A percentile compares a stretch with the other conserved stretches of the same genome.
These are phyloP conservation scores for Botryotinia globosa DNA, from an alignment of 2,329 filamentous ascomycete species.

Conservation along the genomic window DNA sequence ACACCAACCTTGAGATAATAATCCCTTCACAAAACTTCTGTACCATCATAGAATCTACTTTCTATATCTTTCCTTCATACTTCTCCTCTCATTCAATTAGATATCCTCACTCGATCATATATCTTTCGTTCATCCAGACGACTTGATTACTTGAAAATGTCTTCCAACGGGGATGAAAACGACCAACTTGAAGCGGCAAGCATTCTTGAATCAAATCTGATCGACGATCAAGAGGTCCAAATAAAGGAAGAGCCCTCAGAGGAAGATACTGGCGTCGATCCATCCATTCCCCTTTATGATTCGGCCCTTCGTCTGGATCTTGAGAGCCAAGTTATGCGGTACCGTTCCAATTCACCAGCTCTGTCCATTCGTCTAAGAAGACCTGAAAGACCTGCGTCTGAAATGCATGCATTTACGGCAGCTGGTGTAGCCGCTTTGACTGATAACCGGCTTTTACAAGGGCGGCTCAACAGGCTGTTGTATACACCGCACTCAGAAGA, in stretches of 20 bases:
- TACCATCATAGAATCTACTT: not conserved
- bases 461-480: not conserved
- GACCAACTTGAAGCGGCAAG: too few species aligned
- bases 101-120: not conserved
- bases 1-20: not conserved
- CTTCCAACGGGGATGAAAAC: not conserved
- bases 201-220: not conserved
- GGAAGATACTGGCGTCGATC: not conserved
- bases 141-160: not conserved
- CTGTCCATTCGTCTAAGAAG: not conserved
- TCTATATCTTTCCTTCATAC: not conserved
- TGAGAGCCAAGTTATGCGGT: not conserved
- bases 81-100: not conserved
- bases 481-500: not conserved
- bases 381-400: not conserved
- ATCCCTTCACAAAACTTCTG: not conserved
- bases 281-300: not conserved
- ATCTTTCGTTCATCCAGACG: not conserved
- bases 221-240: not conserved
- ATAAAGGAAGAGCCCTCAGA: not conserved
- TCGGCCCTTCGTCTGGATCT: not conserved
- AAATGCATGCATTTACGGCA: not conserved
- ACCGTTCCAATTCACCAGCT: not conserved
- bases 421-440: not conserved
- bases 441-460: not conserved